These are phyloP conservation scores for Ormosia semicastrata DNA, from an alignment of 306 rosid genomes.

Conservation along the genomic window DNA sequence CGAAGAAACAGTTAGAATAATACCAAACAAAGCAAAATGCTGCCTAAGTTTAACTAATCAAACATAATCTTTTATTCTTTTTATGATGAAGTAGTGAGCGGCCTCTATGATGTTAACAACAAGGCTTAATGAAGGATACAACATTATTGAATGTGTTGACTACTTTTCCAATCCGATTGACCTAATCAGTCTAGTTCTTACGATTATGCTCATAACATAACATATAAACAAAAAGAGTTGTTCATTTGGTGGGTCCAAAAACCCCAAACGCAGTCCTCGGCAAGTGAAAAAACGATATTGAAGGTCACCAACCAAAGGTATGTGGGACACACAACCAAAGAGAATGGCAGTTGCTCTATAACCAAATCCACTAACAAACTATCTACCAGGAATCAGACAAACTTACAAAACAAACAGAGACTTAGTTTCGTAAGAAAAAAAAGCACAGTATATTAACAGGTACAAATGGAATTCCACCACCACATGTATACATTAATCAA, in stretches of 20 bases:
- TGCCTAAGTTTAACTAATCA: background rate
- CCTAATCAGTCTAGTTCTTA: background rate
- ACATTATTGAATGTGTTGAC: background rate
- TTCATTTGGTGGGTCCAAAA: slow-evolving; percentile 17
- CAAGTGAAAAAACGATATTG: background rate
- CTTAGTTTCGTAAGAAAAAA: background rate
- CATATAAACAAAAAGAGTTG: background rate
- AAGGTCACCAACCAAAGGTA: slow-evolving; percentile 14
- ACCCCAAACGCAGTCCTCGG: background rate
- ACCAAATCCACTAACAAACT: slow-evolving; percentile 6
- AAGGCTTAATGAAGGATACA: background rate
- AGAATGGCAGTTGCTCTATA: background rate
- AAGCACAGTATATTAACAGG: background rate
- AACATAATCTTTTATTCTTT: background rate
- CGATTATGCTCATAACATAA: background rate
- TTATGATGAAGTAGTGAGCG: no score
- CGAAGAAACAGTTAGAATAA: no score
- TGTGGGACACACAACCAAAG: slow-evolving; percentile 20
- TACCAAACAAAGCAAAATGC: background rate
- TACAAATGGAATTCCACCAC: background rate
- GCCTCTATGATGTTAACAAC: background rate
- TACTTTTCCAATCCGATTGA: background rate
- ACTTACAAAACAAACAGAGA: background rate
- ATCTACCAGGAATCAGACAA: background rate
- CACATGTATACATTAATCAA: slow-evolving; percentile 6